Percentiles rank a stretch among this genome's conserved stretches.
These are phyloP conservation scores for Canariomyces notabilis DNA, from an alignment of 2,329 filamentous ascomycete species.

Conservation along the genomic window DNA sequence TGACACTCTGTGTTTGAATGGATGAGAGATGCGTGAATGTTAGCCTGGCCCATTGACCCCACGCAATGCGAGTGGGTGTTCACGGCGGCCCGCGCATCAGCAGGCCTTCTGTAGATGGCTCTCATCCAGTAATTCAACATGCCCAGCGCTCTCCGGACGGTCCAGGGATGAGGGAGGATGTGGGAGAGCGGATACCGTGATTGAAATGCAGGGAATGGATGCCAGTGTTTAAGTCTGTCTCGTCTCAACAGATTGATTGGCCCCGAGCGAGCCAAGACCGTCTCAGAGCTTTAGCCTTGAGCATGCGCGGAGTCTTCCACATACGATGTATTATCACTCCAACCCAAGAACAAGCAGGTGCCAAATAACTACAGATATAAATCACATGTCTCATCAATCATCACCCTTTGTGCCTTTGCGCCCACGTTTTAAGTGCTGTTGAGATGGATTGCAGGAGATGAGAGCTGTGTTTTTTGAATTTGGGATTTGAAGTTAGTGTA, in stretches of 20 bases:
- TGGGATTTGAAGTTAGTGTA: no score
- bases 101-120: conserved; percentile 17
- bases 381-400: no score
- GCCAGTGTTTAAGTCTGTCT: conserved; percentile 22
- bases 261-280: conserved; percentile 20
- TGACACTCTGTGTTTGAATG: conserved; percentile 7
- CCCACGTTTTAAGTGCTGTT: no score
- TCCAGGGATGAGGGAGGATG: conserved; percentile 9
- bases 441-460: no score
- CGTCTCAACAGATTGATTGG: conserved; percentile 24
- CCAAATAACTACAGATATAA: no score
- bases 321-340: background rate
- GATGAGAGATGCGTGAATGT: background rate
- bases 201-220: conserved; percentile 9
- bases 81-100: conserved; percentile 22
- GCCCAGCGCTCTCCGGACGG: conserved; percentile 4
- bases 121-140: conserved; percentile 20
- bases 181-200: conserved; percentile 13
- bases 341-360: background rate
- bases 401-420: no score
- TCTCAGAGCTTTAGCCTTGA: conserved; percentile 28
- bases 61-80: conserved; percentile 10
- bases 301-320: conserved; percentile 8
- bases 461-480: no score
- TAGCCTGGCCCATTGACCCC: conserved; percentile 7